Base-by-base conservation (phyloP, 2,329 filamentous ascomycete species). In the Aspergillus vadensis region DNA sequence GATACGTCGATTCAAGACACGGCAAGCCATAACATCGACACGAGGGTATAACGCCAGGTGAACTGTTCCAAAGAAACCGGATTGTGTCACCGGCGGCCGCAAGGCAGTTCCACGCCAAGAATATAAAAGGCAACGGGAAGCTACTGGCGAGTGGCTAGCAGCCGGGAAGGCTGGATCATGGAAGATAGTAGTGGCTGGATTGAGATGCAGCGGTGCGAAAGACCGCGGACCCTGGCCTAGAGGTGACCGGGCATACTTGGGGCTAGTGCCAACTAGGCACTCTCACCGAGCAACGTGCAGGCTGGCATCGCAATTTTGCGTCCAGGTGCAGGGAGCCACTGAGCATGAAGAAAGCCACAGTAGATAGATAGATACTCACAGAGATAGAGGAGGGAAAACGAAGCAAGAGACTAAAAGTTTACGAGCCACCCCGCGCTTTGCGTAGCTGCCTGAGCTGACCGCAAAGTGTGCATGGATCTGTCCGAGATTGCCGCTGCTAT, bases 401-500 rank as follows among this genome's bases (percentile, higher is more conserved):
- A 21, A 51, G 23, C 5, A 9, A 51, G 38, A 25, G 32, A 27
- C 7, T 1, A 27, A 14, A 38, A 15, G 1, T 15, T 30, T 27
- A 32, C 25, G 47, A 30, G 47, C 9, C 44, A 49, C 23, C 9
- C 47, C 27, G 47, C n/a, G 17, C 53, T 55, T 36, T 55, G 53
- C 41, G 14, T 30, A 55, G 6, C 39, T 55, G 23, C 25, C 53
- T 55, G 53, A 36, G 21, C 41, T 55, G 39, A 30, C 41, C 39
- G 53, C 12, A 23, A 36, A n/a, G n/a, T n/a, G 53, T 25, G 9
- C 23, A 21, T 36, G 23, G 6, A 43, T 10, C 14, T 2, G 36
- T 23, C 25, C 25, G 53, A 25, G n/a, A 9, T 7, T 44, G 32
- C 21, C 21, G 23, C 21, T n/a, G 44, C 44, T 49, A 25, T 49